Evolutionary conservation across 1,139 yeast species (phyloP), one percentile per base, ranked within the genome.

Genomic region (Yamadazyma mexicana): DNA sequence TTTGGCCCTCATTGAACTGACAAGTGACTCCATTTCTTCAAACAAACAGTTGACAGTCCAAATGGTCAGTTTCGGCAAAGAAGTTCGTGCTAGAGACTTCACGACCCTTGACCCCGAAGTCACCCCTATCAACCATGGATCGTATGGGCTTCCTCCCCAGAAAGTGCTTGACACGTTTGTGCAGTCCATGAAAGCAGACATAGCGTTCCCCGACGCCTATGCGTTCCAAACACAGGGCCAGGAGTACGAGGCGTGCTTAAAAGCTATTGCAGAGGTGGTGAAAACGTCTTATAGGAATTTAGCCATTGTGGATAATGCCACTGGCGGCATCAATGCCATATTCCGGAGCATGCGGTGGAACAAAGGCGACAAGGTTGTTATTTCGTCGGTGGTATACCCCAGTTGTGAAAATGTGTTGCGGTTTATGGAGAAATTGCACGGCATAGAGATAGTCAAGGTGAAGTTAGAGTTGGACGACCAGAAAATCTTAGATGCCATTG

Each of bases 281-380:
- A 66, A 75, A 34, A 66, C 74, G 40, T 77, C 74, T 38, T 58
- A 61, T 38, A 62, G 61, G 35, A 64, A 69, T 48, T 50, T 80
- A 42, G 83, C 77, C 1, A 56, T 81, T 27, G 75, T 75, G 2
- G 59, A 66, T 10, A 83, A 83, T 52, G 86, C 88, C 3, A 81
- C 88, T 3, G 61, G 74, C 5, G 87, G 82, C 2, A 69, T 79
- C 35, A 82, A 83, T 54, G 64, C 81, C 0, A 72, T 83, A 1
- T 62, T 83, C 40, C 62, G 87, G 45, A 75, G 83, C 29, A 66
- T 62, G 35, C 77, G 77, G 2, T 77, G 81, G 52, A 39, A 59
- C 7, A 61, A 66, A 38, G 81, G 80, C n/a, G 89, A 83, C 50
- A 72, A 66, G 38, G 61, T 83, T 17, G 62, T 81, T 15, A 56